These are phyloP conservation scores for Pythium brassicae DNA, from an alignment of 352 stramenopile genomes.

Conservation along the genomic window DNA sequence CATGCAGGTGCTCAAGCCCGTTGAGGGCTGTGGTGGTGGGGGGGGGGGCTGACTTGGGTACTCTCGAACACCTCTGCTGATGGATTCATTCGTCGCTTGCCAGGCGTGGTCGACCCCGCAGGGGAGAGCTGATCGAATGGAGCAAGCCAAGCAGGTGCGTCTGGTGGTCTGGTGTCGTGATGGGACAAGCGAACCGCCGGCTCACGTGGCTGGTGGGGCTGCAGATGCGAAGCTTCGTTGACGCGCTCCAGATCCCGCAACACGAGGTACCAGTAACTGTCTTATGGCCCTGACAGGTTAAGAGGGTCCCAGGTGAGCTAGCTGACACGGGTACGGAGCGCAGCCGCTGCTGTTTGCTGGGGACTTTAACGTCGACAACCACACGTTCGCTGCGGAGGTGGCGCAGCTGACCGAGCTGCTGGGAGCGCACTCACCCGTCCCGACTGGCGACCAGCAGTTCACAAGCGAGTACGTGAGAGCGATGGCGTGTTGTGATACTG, in stretches of 20 bases:
- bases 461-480: slow-evolving; percentile 73
- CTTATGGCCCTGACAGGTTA: too few relatives aligned
- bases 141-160: slow-evolving; percentile 65
- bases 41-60: too few relatives aligned
- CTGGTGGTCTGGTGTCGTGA: background rate
- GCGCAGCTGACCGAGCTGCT: slow-evolving; percentile 55
- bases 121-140: slow-evolving; percentile 50
- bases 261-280: slow-evolving; percentile 43
- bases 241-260: slow-evolving; percentile 52
- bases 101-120: slow-evolving; percentile 75
- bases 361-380: slow-evolving; percentile 85
- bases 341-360: slow-evolving; percentile 77
- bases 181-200: background rate
- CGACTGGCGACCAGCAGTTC: slow-evolving; percentile 52
- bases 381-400: slow-evolving; percentile 70
- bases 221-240: slow-evolving; percentile 61
- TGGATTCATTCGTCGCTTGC: background rate
- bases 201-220: background rate
- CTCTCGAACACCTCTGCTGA: too few relatives aligned
- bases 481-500: background rate
- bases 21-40: background rate
- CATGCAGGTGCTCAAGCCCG: slow-evolving; percentile 55
- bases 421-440: slow-evolving; percentile 33
- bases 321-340: background rate
- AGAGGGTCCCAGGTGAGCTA: background rate